Evolutionary conservation across 176 grass and related monocot species (phyloP).

Genomic region (Oropetium thomaeum): DNA sequence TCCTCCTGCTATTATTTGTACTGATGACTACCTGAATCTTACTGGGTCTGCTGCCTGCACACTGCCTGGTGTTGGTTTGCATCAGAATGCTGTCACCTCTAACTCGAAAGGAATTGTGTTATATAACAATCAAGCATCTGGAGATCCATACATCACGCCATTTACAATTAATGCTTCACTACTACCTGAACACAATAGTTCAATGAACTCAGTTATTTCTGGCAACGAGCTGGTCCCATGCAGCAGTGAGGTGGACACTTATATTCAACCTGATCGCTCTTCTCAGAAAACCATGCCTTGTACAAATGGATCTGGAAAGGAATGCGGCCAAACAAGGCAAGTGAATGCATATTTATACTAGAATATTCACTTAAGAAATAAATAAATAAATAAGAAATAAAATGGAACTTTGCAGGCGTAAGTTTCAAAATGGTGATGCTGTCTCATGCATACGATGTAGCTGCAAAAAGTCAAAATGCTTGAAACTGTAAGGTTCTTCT

Average conservation of each 20-base stretch:
- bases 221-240: not conserved
- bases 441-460: conserved; percentile 81
- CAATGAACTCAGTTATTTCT: not conserved
- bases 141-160: conserved; percentile 24
- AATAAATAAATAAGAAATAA: conserved; percentile 11
- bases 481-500: conserved; percentile 76
- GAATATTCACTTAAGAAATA: not conserved
- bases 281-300: conserved; percentile 14
- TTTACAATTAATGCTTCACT: not conserved
- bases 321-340: conserved; percentile 68
- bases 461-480: conserved; percentile 98
- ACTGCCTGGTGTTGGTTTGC: conserved; percentile 82
- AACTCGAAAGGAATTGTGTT: conserved; percentile 33
- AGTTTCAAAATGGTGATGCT: conserved; percentile 61
- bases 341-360: conserved; percentile 6
- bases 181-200: conserved; percentile 14
- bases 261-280: conserved; percentile 25
- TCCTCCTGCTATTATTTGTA: conserved; percentile 37
- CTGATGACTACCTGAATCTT: conserved; percentile 47
- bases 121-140: not conserved
- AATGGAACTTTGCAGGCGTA: conserved; percentile 48
- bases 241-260: not conserved
- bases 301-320: conserved; percentile 28
- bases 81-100: conserved; percentile 71
- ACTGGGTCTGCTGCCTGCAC: conserved; percentile 29